Base-by-base conservation (phyloP, 805 yeast genomes). In the Lipomyces yamanashiensis region DNA sequence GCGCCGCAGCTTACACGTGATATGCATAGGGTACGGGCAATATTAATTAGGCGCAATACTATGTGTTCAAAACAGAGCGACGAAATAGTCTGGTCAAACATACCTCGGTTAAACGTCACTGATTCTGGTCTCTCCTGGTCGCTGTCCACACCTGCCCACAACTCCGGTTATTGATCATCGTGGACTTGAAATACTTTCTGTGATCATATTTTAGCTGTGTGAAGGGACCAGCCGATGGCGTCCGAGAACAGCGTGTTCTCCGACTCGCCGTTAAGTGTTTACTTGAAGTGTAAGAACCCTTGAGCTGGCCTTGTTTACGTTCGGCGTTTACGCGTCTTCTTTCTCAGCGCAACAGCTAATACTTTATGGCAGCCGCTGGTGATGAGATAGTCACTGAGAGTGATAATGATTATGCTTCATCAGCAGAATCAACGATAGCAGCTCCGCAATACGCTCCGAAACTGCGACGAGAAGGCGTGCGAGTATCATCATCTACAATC, bases 181-280 rank as follows among this genome's bases (percentile, higher is more conserved):
- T 28, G 28, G 28, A 28, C 28, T 28, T 5, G 28, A 28, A 28
- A 28, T 28, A 28, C 5, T 5, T 3, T 28, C 28, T 5, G 28
- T 28, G 28, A 28, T 28, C 5, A 3, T 28, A 3, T 28, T 28
- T 5, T 28, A 28, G 28, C 28, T 28, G 17, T 39, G 37, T 17
- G 19, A 37, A 53, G 23, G 56, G 56, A 53, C 44, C 45, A 34
- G 56, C 56, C 37, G 7, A 64, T 64, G 67, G 59, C 52, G 50
- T 54, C 60, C n/a, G 66, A 61, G 56, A 62, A 58, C 34, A 58
- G 61, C 45, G 56, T 64, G 17, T 62, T 47, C 44, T 21, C 51
- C 36, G 66, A 62, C 48, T 64, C 68, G 9, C 68, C 68, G 28
- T 50, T 64, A 36, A 63, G 60, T 15, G 68, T 58, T 28, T 64